Percentiles rank a stretch among this genome's conserved stretches.
Conservation (phyloP, 2,329 filamentous ascomycete species). For the Fusarium sp. region DNA sequence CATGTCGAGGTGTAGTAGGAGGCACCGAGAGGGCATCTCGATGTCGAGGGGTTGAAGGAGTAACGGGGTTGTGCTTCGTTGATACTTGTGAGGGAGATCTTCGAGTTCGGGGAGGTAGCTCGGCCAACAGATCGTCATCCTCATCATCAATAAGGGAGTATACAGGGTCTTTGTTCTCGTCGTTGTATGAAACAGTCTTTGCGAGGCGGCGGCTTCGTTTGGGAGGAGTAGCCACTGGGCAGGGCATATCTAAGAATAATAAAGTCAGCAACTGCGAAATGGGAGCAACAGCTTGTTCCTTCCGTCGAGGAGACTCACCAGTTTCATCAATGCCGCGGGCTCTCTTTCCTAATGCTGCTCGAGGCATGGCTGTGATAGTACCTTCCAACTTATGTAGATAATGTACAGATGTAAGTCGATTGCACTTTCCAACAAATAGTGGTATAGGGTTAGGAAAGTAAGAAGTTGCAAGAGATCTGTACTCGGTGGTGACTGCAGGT, state of each 20-base stretch:
- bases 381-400: conserved; percentile 33
- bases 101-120: conserved; percentile 51
- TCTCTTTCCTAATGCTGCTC: conserved; percentile 54
- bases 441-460: conserved; percentile 30
- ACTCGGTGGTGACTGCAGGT: conserved; percentile 34
- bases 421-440: conserved; percentile 41
- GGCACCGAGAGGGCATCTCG: conserved; percentile 81
- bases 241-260: conserved; percentile 40
- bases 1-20: conserved; percentile 85
- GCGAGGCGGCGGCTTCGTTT: conserved; percentile 63
- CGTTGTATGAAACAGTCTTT: conserved; percentile 64
- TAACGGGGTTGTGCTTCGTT: conserved; percentile 66
- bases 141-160: conserved; percentile 54
- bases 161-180: conserved; percentile 73
- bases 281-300: conserved; percentile 4
- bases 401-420: conserved; percentile 31
- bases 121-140: conserved; percentile 58
- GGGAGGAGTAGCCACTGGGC: conserved; percentile 52
- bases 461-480: conserved; percentile 39
- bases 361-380: conserved; percentile 47
- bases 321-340: conserved; percentile 48
- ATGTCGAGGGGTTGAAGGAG: conserved; percentile 81
- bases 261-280: conserved; percentile 34
- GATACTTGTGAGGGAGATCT: conserved; percentile 51
- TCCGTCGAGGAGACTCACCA: conserved; percentile 47